Evolutionary conservation across 805 yeast species (phyloP).

Genomic region (Myxozyma neglecta): DNA sequence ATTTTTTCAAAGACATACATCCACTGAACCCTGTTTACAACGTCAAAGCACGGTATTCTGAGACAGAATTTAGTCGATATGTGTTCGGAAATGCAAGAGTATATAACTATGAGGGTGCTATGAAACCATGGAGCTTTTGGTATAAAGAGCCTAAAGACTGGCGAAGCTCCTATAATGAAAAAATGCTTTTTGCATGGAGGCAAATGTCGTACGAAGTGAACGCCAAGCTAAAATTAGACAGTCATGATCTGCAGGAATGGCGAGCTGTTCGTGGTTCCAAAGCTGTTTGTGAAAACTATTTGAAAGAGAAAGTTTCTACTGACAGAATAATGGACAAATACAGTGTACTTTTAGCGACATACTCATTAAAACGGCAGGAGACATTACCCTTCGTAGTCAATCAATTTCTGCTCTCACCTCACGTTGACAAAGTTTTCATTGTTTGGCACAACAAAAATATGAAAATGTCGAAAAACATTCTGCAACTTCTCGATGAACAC

Average conservation of each 20-base stretch:
- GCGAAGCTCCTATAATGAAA: constrained; percentile 26
- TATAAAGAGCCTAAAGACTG: constrained; percentile 17
- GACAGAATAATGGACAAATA: constrained; percentile 25
- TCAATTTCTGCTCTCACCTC: constrained; percentile 24
- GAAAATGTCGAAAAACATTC: constrained; percentile 23
- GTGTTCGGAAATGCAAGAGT: constrained; percentile 25
- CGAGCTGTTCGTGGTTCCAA: constrained; percentile 23
- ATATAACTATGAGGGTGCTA: constrained; percentile 28
- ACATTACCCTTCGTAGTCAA: constrained; percentile 27
- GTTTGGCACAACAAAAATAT: constrained; percentile 29
- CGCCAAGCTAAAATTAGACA: constrained; percentile 17
- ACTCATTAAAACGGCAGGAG: constrained; percentile 28
- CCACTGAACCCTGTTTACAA: constrained; percentile 30
- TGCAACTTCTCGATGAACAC: constrained; percentile 12
- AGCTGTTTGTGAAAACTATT: constrained; percentile 22
- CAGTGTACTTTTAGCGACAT: constrained; percentile 29
- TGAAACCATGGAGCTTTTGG: constrained; percentile 32
- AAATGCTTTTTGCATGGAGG: constrained; percentile 27
- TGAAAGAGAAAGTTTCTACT: constrained; percentile 10
- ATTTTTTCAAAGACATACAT: constrained; percentile 21
- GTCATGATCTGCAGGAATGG: constrained; percentile 23
- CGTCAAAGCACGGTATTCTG: constrained; percentile 21
- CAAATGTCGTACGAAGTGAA: constrained; percentile 22
- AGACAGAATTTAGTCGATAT: constrained; percentile 19
- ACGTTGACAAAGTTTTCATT: constrained; percentile 27